Evolutionary conservation across 2,329 filamentous ascomycete genomes (phyloP).

Genomic region (Aspergillus pseudoterreus): DNA sequence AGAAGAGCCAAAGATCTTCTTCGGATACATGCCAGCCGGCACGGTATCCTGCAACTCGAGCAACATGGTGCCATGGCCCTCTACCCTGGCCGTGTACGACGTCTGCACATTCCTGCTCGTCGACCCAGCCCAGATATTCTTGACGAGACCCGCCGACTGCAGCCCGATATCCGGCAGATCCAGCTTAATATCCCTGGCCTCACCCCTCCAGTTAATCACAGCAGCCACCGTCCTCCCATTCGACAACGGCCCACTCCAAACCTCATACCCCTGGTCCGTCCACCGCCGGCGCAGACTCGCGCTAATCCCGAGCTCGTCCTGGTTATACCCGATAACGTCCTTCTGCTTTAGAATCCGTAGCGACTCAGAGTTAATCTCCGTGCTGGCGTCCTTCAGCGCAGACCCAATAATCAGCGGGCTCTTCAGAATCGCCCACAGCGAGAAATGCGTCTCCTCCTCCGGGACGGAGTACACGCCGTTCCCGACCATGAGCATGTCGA

Average conservation of each 20-base stretch:
- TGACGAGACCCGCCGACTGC: slow-evolving; percentile 30
- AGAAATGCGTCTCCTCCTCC: slow-evolving; percentile 53
- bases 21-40: slow-evolving; percentile 19
- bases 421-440: slow-evolving; percentile 52
- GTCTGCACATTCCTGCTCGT: slow-evolving; percentile 19
- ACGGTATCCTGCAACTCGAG: slow-evolving; percentile 26
- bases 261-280: slow-evolving; percentile 49
- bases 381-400: slow-evolving; percentile 33
- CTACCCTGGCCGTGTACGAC: slow-evolving; percentile 21
- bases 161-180: slow-evolving; percentile 43
- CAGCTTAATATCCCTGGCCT: slow-evolving; percentile 41
- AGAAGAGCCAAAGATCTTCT: slow-evolving; percentile 11
- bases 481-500: slow-evolving; percentile 54
- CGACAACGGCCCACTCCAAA: slow-evolving; percentile 50
- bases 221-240: slow-evolving; percentile 43
- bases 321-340: slow-evolving; percentile 57
- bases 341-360: slow-evolving; percentile 47
- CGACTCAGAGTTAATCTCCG: slow-evolving; percentile 37
- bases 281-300: slow-evolving; percentile 49
- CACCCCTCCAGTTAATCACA: slow-evolving; percentile 50
- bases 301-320: slow-evolving; percentile 52
- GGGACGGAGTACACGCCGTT: slow-evolving; percentile 43
- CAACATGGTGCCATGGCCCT: slow-evolving; percentile 28
- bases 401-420: slow-evolving; percentile 50
- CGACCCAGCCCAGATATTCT: slow-evolving; percentile 27